A percentile compares a stretch with the other conserved stretches of the same genome.
These are phyloP conservation scores for Scheffersomyces coipomensis DNA, from an alignment of 805 yeast genomes.

Conservation along the genomic window DNA sequence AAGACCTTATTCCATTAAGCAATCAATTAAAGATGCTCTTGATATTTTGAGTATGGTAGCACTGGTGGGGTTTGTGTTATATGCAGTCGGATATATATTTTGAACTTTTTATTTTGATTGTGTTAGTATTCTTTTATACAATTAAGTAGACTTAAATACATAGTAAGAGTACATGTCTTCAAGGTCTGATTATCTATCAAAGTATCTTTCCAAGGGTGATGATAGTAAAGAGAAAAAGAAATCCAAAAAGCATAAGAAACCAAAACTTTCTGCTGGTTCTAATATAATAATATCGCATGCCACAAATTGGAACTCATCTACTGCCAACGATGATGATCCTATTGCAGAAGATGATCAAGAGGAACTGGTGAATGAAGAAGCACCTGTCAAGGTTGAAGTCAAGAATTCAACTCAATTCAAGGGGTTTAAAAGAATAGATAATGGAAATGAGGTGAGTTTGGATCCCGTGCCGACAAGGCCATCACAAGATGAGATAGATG, in stretches of 20 bases:
- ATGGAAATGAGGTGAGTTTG: conserved; percentile 11
- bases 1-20: too few relatives aligned
- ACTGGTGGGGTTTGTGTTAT: too few relatives aligned
- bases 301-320: not conserved
- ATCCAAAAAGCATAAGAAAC: conserved; percentile 13
- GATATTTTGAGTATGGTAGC: too few relatives aligned
- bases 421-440: conserved; percentile 39
- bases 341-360: conserved; percentile 6
- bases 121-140: too few relatives aligned
- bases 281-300: conserved; percentile 3
- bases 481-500: not conserved
- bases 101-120: too few relatives aligned
- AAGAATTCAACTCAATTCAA: conserved; percentile 12
- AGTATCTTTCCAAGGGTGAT: conserved; percentile 16
- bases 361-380: conserved; percentile 15
- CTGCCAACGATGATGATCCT: conserved; percentile 6
- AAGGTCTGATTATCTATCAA: conserved; percentile 32
- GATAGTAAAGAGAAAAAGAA: conserved; percentile 12
- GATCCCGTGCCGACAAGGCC: not conserved
- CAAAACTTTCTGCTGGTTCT: conserved; percentile 1
- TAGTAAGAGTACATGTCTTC: not conserved
- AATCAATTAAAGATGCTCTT: too few relatives aligned
- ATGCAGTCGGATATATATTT: too few relatives aligned
- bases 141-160: too few relatives aligned
- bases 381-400: conserved; percentile 22